Evolutionary conservation across 1,284 basidiomycete genomes (phyloP).

Genomic region (Afroboletus lepidellus): DNA sequence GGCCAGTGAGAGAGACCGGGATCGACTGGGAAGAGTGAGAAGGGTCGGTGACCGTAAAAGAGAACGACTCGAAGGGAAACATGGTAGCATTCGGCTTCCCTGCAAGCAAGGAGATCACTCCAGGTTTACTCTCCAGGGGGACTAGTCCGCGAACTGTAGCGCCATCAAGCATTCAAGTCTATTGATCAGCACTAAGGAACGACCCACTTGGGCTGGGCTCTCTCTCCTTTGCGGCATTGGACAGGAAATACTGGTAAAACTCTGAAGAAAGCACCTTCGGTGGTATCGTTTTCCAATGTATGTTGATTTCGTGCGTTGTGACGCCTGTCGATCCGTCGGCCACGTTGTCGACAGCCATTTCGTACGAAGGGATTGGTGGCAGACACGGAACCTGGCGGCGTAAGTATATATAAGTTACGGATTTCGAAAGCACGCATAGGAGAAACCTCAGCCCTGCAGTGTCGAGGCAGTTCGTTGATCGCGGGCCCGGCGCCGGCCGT

Average conservation of each 20-base stretch:
- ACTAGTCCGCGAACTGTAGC: conserved; percentile 59
- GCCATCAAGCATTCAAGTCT: conserved; percentile 6
- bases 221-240: conserved; percentile 52
- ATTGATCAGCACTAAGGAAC: not conserved
- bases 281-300: not conserved
- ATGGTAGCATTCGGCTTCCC: conserved; percentile 87
- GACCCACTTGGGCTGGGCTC: conserved; percentile 61
- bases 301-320: not conserved
- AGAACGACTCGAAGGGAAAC: conserved; percentile 85
- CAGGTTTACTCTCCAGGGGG: conserved; percentile 75
- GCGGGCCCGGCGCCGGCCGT: no score
- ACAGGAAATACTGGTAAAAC: conserved; percentile 57
- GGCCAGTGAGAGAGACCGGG: conserved; percentile 52
- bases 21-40: conserved; percentile 43
- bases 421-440: not conserved
- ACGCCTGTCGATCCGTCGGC: not conserved
- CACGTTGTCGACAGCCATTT: conserved; percentile 14
- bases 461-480: not conserved
- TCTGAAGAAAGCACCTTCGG: conserved; percentile 41
- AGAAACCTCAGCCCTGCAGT: conserved; percentile 3
- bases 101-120: conserved; percentile 83
- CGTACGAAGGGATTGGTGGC: not conserved
- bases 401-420: no score
- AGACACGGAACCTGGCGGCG: not conserved
- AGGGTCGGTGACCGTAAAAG: conserved; percentile 54